Evolutionary conservation across 2,329 filamentous ascomycete genomes (phyloP).

Genomic region (Parastagonospora avenae): DNA sequence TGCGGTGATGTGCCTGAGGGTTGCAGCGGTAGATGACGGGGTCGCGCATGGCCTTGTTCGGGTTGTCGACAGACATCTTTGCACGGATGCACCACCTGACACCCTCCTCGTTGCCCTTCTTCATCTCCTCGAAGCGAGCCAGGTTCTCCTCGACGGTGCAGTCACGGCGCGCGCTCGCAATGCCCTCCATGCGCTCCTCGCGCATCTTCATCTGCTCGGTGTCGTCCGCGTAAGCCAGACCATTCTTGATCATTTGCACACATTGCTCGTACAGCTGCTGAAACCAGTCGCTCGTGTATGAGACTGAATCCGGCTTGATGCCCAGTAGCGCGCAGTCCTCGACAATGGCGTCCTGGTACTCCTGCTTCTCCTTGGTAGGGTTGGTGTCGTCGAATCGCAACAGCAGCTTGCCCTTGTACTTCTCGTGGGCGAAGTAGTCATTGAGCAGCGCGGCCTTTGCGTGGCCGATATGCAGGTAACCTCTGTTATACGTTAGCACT

Average conservation of each 20-base stretch:
- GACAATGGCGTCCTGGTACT: slow-evolving; percentile 92
- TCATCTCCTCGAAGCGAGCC: slow-evolving; percentile 91
- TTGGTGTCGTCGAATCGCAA: slow-evolving; percentile 98
- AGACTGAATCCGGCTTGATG: slow-evolving; percentile 83
- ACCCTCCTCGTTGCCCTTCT: slow-evolving; percentile 78
- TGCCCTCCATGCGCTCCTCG: slow-evolving; percentile 80
- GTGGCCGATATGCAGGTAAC: slow-evolving; percentile 94
- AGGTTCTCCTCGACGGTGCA: slow-evolving; percentile 81
- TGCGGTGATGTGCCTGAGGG: slow-evolving; percentile 73
- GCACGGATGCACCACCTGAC: slow-evolving; percentile 89
- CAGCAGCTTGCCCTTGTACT: slow-evolving; percentile 88
- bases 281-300: slow-evolving; percentile 96
- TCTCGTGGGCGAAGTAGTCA: slow-evolving; percentile 95
- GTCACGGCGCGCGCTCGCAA: slow-evolving; percentile 80
- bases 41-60: slow-evolving; percentile 94
- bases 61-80: slow-evolving; percentile 88
- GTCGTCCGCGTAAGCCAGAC: slow-evolving; percentile 92
- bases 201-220: slow-evolving; percentile 90
- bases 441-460: slow-evolving; percentile 92
- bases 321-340: slow-evolving; percentile 91
- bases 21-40: slow-evolving; percentile 98
- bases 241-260: slow-evolving; percentile 81
- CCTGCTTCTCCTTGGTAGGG: slow-evolving; percentile 94
- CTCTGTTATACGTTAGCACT: slow-evolving; percentile 44
- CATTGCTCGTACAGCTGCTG: slow-evolving; percentile 87